Base-by-base conservation (phyloP, 1,284 basidiomycete genomes). In the Volvariella volvacea region DNA sequence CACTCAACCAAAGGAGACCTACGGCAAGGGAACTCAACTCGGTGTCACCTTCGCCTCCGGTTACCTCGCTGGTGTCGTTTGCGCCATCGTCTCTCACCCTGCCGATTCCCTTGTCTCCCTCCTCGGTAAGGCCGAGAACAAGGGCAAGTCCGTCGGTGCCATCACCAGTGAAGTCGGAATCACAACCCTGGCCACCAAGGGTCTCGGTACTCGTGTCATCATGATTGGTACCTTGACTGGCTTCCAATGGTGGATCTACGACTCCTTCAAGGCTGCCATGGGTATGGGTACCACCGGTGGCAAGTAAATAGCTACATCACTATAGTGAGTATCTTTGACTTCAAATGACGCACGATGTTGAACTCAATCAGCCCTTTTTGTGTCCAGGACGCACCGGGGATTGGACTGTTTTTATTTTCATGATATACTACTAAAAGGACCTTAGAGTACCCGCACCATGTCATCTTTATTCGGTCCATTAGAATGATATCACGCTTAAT, bases 171-270 rank as follows among this genome's bases (percentile, higher is more conserved):
- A 89, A 56, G 79, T 83, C 44, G 86, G 86, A 22, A 45, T 78
- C 42, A 58, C 60, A 15, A 62, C 70, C 42, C 71, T 89, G 42
- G 76, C 78, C 19, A 88, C 86, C 50, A 88, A 87, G 70, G 86
- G 86, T 68, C 79, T 89, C 51, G 82, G 83, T 45, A 86, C 86
- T 28, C 74, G 86, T 71, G 82, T 89, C 43, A 51, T 88, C 61
- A 88, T 88, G 84, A 88, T 88, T 51, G 64, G 60, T 74, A 85
- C 84, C 39, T 67, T 86, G 53, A 86, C 83, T 55, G 83, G 86
- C 57, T 88, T 89, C 83, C 86, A 89, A 72, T 89, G 86, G 86
- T 89, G 86, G 86, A 89, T 89, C 64, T 89, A 89, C 62, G 86
- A 89, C 58, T 68, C 75, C 43, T 89, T 88, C 78, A 90, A 89